phyloP scores from a whole-genome alignment of 2,329 filamentous ascomycete species.

The Nemania sp. region DNA sequence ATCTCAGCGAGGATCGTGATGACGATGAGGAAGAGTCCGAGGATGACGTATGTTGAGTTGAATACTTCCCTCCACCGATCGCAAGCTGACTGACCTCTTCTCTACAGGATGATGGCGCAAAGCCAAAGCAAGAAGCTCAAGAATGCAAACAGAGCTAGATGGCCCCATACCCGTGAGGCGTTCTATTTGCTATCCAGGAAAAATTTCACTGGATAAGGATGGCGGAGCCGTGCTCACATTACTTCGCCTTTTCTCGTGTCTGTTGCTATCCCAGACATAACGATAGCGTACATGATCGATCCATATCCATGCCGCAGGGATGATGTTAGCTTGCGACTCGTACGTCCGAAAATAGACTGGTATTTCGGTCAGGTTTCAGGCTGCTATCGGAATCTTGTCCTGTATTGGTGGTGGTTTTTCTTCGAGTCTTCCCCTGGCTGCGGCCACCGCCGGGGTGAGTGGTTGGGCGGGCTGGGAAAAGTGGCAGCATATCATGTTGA shows the following conservation, averaged over 20 bases:
- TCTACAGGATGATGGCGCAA: constrained; percentile 78
- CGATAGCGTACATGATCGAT: constrained; percentile 28
- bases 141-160: constrained; percentile 94
- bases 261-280: constrained; percentile 13
- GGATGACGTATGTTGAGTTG: constrained; percentile 65
- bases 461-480: constrained; percentile 27
- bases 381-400: constrained; percentile 41
- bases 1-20: constrained; percentile 74
- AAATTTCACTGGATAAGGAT: constrained; percentile 12
- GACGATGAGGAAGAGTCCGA: constrained; percentile 84
- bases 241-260: constrained; percentile 16
- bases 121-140: constrained; percentile 91
- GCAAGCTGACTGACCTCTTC: constrained; percentile 37
- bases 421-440: constrained; percentile 37
- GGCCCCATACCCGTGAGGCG: constrained; percentile 9
- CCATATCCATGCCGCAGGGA: constrained; percentile 40
- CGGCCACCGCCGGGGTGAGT: constrained; percentile 31
- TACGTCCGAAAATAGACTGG: constrained; percentile 42
- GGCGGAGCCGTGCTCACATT: constrained; percentile 18
- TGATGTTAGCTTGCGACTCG: constrained; percentile 32
- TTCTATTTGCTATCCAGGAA: constrained; percentile 19
- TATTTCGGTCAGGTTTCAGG: constrained; percentile 39
- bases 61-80: not conserved
- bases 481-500: constrained; percentile 30
- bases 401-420: constrained; percentile 44